phyloP scores from a whole-genome alignment of 2,329 filamentous ascomycete genomes.

The Karstenula rhodostoma region DNA sequence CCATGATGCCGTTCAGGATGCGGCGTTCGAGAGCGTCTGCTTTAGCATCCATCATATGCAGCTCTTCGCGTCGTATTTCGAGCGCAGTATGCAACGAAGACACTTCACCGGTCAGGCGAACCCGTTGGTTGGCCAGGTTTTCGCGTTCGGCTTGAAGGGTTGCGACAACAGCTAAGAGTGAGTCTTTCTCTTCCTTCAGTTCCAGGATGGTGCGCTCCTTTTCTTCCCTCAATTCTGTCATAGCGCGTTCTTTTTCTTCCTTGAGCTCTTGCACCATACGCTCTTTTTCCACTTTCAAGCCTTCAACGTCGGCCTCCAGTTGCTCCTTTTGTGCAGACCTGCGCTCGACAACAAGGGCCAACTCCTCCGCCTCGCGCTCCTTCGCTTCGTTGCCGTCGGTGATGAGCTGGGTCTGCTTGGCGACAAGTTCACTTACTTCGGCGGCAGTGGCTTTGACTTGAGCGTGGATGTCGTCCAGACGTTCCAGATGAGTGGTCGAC shows the following conservation, averaged over 20 bases:
- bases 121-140: constrained; percentile 78
- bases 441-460: constrained; percentile 85
- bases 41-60: constrained; percentile 87
- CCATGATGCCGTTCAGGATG: constrained; percentile 94
- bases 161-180: constrained; percentile 61
- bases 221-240: constrained; percentile 46
- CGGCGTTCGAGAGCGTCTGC: constrained; percentile 90
- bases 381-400: constrained; percentile 79
- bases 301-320: constrained; percentile 57
- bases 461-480: constrained; percentile 86
- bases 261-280: constrained; percentile 43
- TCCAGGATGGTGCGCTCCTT: constrained; percentile 45
- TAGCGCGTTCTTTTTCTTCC: constrained; percentile 53
- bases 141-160: constrained; percentile 75
- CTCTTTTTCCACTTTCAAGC: constrained; percentile 56
- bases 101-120: constrained; percentile 81
- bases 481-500: constrained; percentile 77
- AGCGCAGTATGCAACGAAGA: constrained; percentile 91
- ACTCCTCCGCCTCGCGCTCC: constrained; percentile 81
- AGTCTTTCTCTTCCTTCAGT: constrained; percentile 54
- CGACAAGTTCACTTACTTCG: constrained; percentile 84
- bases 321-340: constrained; percentile 72
- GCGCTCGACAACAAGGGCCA: constrained; percentile 81
- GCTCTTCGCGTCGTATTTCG: constrained; percentile 86
- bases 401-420: constrained; percentile 76